Evolutionary conservation across 2,329 filamentous ascomycete genomes (phyloP), one percentile per base, ranked within the genome.

Genomic region (Fusarium sp.): DNA sequence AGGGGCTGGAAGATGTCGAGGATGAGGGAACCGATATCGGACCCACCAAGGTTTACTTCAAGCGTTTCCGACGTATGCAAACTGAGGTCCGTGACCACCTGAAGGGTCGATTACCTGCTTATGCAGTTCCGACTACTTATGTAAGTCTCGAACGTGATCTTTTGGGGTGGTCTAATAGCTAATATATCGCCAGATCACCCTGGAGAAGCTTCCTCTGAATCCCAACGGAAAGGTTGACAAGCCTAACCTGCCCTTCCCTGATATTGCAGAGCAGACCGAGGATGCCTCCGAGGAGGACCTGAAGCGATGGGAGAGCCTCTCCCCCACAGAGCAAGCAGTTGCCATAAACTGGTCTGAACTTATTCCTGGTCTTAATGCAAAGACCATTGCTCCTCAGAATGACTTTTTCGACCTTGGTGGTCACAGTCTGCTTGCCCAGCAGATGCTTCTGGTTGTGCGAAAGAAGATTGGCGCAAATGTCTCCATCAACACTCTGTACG

Each of bases 201-300:
- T 66, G 20, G 55, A 61, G 18, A 79, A 83, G 84, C 14, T 95
- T 94, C 79, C 79, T 18, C 86, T 94, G 89, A 41, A 93, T 76
- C 91, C 92, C 18, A 93, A 93, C 72, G 91, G 92, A 71, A 95
- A 95, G 81, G 88, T 94, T 50, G 93, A 96, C 80, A 90, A 89
- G 77, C 91, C 92, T 21, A 89, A 89, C 3, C 82, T 96, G 56
- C 93, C 93, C 1, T 95, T 93, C 85, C 93, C 93, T 1, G 93
- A 95, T 78, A 89, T 89, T 25, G 87, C 88, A 14, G 87, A 92
- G 73, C 84, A 91, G 34, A 86, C 78, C n/a, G 75, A 76, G 50
- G 78, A 78, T 23, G 78, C 78, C 11, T 75, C 78, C 0, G 78
- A 78, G 13, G 78, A 79, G 54, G 78, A 80, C 55, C 47, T 78